A percentile compares a stretch with the other conserved stretches of the same genome.
phyloP scores from a whole-genome alignment of 73 alveolate species.

The Symbiodinium pilosum region DNA sequence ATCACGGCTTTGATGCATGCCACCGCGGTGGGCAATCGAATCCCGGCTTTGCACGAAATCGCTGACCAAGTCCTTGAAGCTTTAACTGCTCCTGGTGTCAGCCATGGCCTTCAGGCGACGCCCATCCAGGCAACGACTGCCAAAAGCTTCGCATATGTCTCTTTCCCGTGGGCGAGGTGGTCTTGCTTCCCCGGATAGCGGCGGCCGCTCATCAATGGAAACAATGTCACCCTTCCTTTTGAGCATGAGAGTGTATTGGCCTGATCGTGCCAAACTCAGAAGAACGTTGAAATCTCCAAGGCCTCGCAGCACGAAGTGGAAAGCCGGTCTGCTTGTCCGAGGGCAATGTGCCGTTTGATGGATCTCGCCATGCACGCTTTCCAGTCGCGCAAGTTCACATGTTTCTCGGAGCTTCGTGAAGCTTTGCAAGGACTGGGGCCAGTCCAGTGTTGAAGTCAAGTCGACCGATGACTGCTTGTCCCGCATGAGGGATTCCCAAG shows the following conservation, averaged over 20 bases:
- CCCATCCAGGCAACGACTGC: neutral
- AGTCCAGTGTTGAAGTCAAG: neutral
- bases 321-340: neutral
- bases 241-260: neutral
- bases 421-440: neutral
- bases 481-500: neutral
- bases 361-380: neutral
- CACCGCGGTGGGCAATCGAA: neutral
- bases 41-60: neutral
- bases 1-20: neutral
- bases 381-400: neutral
- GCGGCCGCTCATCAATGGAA: neutral
- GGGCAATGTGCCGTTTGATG: neutral
- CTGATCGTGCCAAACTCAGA: neutral
- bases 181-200: neutral
- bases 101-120: neutral
- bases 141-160: neutral
- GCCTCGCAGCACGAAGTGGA: neutral
- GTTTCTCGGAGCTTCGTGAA: neutral
- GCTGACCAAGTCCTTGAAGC: neutral
- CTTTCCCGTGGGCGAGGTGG: neutral
- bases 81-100: neutral
- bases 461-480: neutral
- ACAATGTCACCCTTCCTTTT: neutral
- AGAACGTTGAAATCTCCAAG: neutral